Conservation (phyloP, 2,329 filamentous ascomycete genomes). For the Myriosclerotinia scirpicola region DNA sequence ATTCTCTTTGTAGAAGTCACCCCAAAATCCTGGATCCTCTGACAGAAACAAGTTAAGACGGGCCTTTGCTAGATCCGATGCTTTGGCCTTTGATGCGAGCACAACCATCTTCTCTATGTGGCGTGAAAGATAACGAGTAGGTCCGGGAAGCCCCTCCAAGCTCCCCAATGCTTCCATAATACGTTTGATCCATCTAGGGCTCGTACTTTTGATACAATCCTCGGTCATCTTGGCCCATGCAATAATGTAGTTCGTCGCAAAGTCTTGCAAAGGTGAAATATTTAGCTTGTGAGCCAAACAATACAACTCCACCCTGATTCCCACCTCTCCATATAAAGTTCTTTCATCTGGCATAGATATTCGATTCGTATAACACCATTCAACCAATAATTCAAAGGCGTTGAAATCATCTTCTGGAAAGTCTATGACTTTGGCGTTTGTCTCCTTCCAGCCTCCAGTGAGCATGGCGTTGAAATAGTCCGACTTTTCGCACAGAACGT, state of each 20-base stretch:
- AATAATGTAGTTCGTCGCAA: slow-evolving; percentile 5
- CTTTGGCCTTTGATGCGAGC: background rate
- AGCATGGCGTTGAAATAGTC: slow-evolving; percentile 26
- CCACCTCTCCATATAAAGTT: background rate
- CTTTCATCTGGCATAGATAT: background rate
- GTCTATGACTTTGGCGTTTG: slow-evolving; percentile 9
- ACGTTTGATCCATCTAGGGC: background rate
- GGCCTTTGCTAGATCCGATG: background rate
- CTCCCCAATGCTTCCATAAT: background rate
- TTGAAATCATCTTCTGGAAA: slow-evolving; percentile 25
- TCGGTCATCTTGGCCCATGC: background rate
- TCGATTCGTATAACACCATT: slow-evolving; percentile 18
- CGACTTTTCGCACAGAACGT: slow-evolving; percentile 23
- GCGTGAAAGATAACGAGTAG: background rate
- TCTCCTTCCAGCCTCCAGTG: slow-evolving; percentile 22
- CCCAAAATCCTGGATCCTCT: background rate
- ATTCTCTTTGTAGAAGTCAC: too few relatives aligned
- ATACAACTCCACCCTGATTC: background rate
- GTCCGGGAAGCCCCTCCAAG: background rate
- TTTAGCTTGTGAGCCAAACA: slow-evolving; percentile 3
- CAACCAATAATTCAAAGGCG: slow-evolving; percentile 15
- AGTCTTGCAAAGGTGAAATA: slow-evolving; percentile 10
- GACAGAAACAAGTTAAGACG: background rate
- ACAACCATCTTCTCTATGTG: background rate
- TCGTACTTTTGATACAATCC: background rate